These are phyloP conservation scores for Xerocomellus amylosporus DNA, from an alignment of 768 basidiomycete genomes.

Conservation along the genomic window DNA sequence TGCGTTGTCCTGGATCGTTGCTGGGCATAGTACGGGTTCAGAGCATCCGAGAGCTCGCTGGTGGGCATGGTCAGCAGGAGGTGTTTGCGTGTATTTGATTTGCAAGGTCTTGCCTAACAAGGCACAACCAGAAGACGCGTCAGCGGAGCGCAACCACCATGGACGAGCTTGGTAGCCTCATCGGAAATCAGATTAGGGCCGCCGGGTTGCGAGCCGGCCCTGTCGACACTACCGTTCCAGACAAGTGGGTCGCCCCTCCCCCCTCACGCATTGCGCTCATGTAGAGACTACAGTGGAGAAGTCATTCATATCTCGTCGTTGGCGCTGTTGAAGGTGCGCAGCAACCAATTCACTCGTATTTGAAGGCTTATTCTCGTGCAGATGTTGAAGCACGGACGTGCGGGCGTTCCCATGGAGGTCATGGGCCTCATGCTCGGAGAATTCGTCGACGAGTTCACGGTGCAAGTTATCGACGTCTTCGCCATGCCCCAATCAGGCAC, in stretches of 20 bases:
- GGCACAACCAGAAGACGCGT: conserved; percentile 37
- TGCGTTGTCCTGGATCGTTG: conserved; percentile 33
- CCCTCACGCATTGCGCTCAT: conserved; percentile 1
- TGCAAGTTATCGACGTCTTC: conserved; percentile 94
- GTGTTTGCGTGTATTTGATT: conserved; percentile 34
- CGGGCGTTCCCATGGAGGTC: conserved; percentile 99
- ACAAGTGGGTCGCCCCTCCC: conserved; percentile 56
- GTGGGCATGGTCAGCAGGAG: conserved; percentile 44
- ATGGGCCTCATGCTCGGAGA: conserved; percentile 98
- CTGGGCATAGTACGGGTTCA: conserved; percentile 64
- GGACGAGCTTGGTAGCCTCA: conserved; percentile 50
- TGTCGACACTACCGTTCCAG: conserved; percentile 59
- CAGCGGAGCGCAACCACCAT: conserved; percentile 30
- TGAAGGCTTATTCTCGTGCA: conserved; percentile 32
- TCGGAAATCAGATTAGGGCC: conserved; percentile 50
- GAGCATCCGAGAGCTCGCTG: conserved; percentile 76
- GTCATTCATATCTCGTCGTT: conserved; percentile 96
- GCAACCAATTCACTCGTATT: neutral
- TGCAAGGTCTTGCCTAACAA: conserved; percentile 25
- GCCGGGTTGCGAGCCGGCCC: conserved; percentile 35
- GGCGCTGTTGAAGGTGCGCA: conserved; percentile 86
- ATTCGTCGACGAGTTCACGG: conserved; percentile 96
- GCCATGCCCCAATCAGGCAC: conserved; percentile 99
- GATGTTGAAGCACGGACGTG: conserved; percentile 99
- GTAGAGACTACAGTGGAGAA: conserved; percentile 59